Percentiles rank a stretch among this genome's conserved stretches.
These are phyloP conservation scores for Phaffia tasmanica DNA, from an alignment of 768 basidiomycete genomes.

Conservation along the genomic window DNA sequence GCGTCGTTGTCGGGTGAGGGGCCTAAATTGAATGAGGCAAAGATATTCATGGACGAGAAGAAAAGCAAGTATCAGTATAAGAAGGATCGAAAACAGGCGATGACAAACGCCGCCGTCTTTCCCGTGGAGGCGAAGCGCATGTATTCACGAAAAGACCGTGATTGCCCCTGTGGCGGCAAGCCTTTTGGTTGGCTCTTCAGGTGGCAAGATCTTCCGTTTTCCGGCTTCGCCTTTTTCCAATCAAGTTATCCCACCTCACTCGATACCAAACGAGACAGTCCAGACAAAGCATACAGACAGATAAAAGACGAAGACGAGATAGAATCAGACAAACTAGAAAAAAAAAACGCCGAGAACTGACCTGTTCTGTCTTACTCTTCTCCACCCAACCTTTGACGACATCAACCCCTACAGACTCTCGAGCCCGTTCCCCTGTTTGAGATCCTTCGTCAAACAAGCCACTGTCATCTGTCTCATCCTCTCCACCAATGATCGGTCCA, in stretches of 20 bases:
- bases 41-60: not conserved
- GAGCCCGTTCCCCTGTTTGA: constrained; percentile 27
- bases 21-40: constrained; percentile 41
- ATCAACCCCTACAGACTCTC: constrained; percentile 66
- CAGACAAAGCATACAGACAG: no score
- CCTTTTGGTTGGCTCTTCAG: no score
- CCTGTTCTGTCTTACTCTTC: constrained; percentile 54
- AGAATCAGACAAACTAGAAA: not conserved
- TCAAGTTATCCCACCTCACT: not conserved
- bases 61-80: not conserved
- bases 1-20: constrained; percentile 75
- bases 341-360: constrained; percentile 37
- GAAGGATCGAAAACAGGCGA: not conserved
- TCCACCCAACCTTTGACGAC: constrained; percentile 72
- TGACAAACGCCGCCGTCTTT: not conserved
- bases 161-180: not conserved
- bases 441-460: constrained; percentile 43
- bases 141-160: not conserved
- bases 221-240: not conserved
- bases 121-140: no score
- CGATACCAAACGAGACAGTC: no score
- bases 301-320: not conserved
- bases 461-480: constrained; percentile 41
- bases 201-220: not conserved
- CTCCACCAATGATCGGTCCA: constrained; percentile 75